Evolutionary conservation across 371 early-diverging fungal genomes (phyloP), one percentile per base, ranked within the genome.

Genomic region (Mortierella sp.): DNA sequence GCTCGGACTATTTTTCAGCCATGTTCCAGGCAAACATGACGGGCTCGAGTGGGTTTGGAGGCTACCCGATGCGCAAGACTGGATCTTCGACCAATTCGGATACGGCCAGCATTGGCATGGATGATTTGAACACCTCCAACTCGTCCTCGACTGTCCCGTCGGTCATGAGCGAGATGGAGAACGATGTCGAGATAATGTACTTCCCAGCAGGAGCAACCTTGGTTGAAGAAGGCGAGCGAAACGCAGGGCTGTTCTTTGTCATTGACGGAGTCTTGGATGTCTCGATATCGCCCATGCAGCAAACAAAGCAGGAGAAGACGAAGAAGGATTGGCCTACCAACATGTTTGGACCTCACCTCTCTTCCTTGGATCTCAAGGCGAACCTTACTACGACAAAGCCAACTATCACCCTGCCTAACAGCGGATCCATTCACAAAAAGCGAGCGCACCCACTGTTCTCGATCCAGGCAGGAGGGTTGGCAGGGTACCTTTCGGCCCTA

Each of bases 401-500:
- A 16, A 41, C 70, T 1, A 38, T 41, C 35, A 0, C 68, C 3
- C 80, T 77, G 35, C 16, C 65, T 10, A 56, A 35, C 27, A 72
- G 14, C 11, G 35, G 74, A 3, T 44, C 72, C 4, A 48, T 60
- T 32, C 71, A 63, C 29, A 74, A 71, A 38, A 83, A 79, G 16
- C 38, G 49, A 32, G 82, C 89, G 41, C 89, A 89, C 51, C 92
- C 94, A 3, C 73, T 94, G 76, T 97, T 95, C 83, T 87, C 91
- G 43, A 93, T 98, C 72, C 88, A 92, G 27, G 94, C 97, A 1
- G 98, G 99, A 76, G 96, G 97, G 5, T 58, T 99, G 8, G 98
- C 97, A 0, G 98, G 98, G 2, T 99, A 99, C 83, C 87, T 99
- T 56, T 92, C 96, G 18, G 97, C 98, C 6, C 78, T 99, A 68